These are phyloP conservation scores for Ceratocystis diversiconidia DNA, from an alignment of 2,329 filamentous ascomycete genomes.

Conservation along the genomic window DNA sequence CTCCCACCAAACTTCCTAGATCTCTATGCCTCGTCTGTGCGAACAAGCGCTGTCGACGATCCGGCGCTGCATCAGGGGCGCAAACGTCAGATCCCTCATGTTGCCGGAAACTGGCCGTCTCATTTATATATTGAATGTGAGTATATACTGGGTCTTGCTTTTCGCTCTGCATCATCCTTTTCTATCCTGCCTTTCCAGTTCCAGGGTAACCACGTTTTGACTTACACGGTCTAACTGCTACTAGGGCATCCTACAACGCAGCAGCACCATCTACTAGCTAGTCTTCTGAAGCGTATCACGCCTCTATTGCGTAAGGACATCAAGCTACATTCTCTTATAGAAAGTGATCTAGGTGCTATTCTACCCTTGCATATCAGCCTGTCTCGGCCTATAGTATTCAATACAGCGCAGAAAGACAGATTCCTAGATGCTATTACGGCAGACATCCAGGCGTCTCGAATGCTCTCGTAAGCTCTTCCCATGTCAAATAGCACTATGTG, in stretches of 20 bases:
- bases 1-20: slow-evolving; percentile 73
- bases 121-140: slow-evolving; percentile 89
- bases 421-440: slow-evolving; percentile 47
- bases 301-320: slow-evolving; percentile 23
- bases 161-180: background rate
- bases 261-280: slow-evolving; percentile 35
- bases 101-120: slow-evolving; percentile 81
- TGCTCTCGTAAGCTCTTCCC: background rate
- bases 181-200: background rate
- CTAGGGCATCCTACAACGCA: slow-evolving; percentile 40
- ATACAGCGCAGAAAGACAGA: slow-evolving; percentile 52
- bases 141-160: slow-evolving; percentile 23
- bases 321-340: slow-evolving; percentile 54
- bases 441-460: slow-evolving; percentile 24
- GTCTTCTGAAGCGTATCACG: slow-evolving; percentile 30
- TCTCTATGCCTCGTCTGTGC: slow-evolving; percentile 70
- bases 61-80: slow-evolving; percentile 75
- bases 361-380: slow-evolving; percentile 82
- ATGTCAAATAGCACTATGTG: background rate
- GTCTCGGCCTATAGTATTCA: slow-evolving; percentile 64
- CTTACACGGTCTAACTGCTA: slow-evolving; percentile 4
- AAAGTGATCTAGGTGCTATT: slow-evolving; percentile 61
- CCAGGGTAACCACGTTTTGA: slow-evolving; percentile 7
- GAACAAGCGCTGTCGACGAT: slow-evolving; percentile 66
- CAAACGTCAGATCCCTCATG: slow-evolving; percentile 66